Conservation (phyloP, 768 basidiomycete species). For the Rhizopogon rudus region DNA sequence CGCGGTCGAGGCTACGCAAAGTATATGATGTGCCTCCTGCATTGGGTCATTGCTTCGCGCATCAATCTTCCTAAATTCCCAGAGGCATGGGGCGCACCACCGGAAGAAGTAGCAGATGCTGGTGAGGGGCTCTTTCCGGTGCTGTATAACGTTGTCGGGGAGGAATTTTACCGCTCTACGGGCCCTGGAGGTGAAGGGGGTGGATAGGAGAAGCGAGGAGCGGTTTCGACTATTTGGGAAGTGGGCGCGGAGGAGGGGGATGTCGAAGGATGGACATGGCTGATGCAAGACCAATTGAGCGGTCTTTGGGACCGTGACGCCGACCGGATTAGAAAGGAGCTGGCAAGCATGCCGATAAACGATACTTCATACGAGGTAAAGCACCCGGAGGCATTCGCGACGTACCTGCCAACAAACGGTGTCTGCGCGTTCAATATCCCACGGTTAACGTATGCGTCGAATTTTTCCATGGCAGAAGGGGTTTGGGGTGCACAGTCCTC, state of each 20-base stretch:
- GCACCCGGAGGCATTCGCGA: conserved; percentile 18
- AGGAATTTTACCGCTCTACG: conserved; percentile 37
- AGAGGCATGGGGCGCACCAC: conserved; percentile 39
- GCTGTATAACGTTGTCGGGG: conserved; percentile 55
- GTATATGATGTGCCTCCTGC: conserved; percentile 63
- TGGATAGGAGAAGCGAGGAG: conserved; percentile 41
- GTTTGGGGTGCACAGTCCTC: conserved; percentile 16
- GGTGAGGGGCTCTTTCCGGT: conserved; percentile 43
- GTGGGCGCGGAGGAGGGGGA: conserved; percentile 10
- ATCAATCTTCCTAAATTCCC: conserved; percentile 33
- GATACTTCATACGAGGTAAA: conserved; percentile 4
- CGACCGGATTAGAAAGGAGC: conserved; percentile 28
- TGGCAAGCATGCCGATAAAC: conserved; percentile 11
- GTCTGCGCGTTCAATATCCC: conserved; percentile 40
- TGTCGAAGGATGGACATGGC: conserved; percentile 18
- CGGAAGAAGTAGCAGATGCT: conserved; percentile 25
- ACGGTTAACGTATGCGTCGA: conserved; percentile 21
- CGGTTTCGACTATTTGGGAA: conserved; percentile 37
- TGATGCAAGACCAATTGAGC: conserved; percentile 31
- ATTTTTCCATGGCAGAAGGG: conserved; percentile 10
- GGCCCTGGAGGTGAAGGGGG: conserved; percentile 28
- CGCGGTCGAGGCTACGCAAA: conserved; percentile 53
- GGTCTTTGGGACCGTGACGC: conserved; percentile 38
- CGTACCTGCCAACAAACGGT: conserved; percentile 42
- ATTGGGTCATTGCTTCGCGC: conserved; percentile 44